Conservation (phyloP, 495 filamentous ascomycete genomes). For the Podospora australis region DNA sequence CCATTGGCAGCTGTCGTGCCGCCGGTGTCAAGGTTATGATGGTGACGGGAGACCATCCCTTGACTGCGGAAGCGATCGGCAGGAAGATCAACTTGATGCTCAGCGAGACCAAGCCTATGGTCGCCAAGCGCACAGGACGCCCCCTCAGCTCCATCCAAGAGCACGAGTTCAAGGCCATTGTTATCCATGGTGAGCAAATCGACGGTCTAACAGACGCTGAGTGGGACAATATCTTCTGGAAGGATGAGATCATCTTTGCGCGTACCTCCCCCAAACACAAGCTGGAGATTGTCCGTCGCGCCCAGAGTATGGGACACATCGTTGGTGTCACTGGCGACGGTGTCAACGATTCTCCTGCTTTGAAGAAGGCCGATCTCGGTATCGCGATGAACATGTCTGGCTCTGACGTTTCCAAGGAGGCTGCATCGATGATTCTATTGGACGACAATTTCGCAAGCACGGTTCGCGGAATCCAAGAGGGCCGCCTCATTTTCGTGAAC, state of each 20-base stretch:
- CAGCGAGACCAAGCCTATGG: conserved; percentile 28
- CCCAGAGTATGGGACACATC: conserved; percentile 45
- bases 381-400: conserved; percentile 77
- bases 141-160: conserved; percentile 27
- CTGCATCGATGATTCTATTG: conserved; percentile 71
- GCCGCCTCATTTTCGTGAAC: conserved; percentile 59
- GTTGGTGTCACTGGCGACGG: conserved; percentile 89
- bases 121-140: conserved; percentile 21
- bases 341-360: conserved; percentile 77
- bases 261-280: conserved; percentile 68
- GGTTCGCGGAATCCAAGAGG: conserved; percentile 57
- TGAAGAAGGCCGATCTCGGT: conserved; percentile 76
- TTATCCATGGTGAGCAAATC: conserved; percentile 66
- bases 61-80: conserved; percentile 57
- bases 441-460: conserved; percentile 85
- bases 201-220: conserved; percentile 57
- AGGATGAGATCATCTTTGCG: conserved; percentile 48
- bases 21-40: conserved; percentile 57
- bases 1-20: conserved; percentile 44
- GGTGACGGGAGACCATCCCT: conserved; percentile 60
- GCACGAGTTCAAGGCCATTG: conserved; percentile 26
- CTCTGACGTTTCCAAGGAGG: conserved; percentile 82
- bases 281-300: conserved; percentile 66
- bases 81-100: conserved; percentile 37
- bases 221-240: conserved; percentile 49